phyloP scores from a whole-genome alignment of 2,329 filamentous ascomycete genomes.

The Pseudonectria buxi region DNA sequence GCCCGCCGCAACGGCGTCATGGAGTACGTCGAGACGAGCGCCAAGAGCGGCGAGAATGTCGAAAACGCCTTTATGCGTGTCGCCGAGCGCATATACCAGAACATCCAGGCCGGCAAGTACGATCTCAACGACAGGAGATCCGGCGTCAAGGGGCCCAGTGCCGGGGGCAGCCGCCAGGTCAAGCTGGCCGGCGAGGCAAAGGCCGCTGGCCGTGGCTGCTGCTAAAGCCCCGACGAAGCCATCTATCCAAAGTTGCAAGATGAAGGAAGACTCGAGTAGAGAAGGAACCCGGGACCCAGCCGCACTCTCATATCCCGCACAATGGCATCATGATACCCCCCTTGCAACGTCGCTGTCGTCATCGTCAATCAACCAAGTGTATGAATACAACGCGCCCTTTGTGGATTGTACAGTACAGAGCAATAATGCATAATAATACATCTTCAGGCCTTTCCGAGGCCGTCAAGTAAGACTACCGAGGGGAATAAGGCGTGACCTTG shows the following conservation, averaged over 20 bases:
- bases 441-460: slow-evolving; percentile 12
- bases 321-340: slow-evolving; percentile 25
- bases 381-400: slow-evolving; percentile 18
- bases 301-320: slow-evolving; percentile 9
- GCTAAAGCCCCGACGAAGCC: slow-evolving; percentile 29
- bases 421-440: slow-evolving; percentile 27
- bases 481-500: slow-evolving; percentile 17
- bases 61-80: slow-evolving; percentile 90
- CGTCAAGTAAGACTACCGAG: slow-evolving; percentile 10
- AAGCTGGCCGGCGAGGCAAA: slow-evolving; percentile 38
- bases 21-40: slow-evolving; percentile 92
- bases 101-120: slow-evolving; percentile 91
- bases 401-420: slow-evolving; percentile 18
- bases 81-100: slow-evolving; percentile 90
- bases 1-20: slow-evolving; percentile 77
- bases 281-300: slow-evolving; percentile 11
- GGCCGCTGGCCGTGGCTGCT: slow-evolving; percentile 39
- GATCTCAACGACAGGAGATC: slow-evolving; percentile 89
- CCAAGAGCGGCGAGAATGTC: slow-evolving; percentile 91
- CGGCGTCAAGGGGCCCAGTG: slow-evolving; percentile 71
- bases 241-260: not conserved
- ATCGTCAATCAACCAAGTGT: slow-evolving; percentile 17
- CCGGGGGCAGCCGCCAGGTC: slow-evolving; percentile 41
- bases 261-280: slow-evolving; percentile 5
- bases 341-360: slow-evolving; percentile 16